Evolutionary conservation across 208 protist species (phyloP), one percentile per base, ranked within the genome.

Genomic region (Acanthamoeba lenticulata): DNA sequence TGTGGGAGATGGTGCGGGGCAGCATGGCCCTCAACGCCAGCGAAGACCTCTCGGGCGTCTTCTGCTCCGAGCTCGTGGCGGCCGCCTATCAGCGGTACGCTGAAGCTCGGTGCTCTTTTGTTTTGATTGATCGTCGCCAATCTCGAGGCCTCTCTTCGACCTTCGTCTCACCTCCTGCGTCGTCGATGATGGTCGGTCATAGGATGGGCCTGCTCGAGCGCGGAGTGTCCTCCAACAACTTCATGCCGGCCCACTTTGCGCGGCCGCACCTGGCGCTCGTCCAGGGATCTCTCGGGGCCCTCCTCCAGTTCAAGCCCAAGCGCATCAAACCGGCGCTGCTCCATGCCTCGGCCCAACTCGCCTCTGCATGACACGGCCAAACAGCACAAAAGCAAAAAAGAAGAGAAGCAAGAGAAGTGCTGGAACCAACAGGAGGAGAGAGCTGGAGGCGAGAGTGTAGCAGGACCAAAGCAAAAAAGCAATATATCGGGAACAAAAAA

Each of bases 41-140:
- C 1, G 67, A 77, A 29, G 67, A 77, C 67, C 67, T 77, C 67
- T 77, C 67, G 34, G 67, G 67, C 36, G 67, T 77, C 36, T 77
- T 77, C 67, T 77, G 67, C 17, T 77, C 67, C 36, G 67, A 77
- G 13, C 67, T 77, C 67, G 38, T 77, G 6, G 67, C 67, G 15
- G 67, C 67, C 6, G 29, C 67, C 67, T 77, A 77, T 21, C 67
- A 77, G 27, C 67, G 67, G 67, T 77, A 44, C 15, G 17, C 34
- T n/a, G n/a, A n/a, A n/a, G n/a, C n/a, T n/a, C n/a, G n/a, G n/a
- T n/a, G n/a, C n/a, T n/a, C n/a, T n/a, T n/a, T n/a, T n/a, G n/a
- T n/a, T n/a, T n/a, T n/a, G n/a, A n/a, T n/a, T n/a, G n/a, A n/a
- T n/a, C n/a, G n/a, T n/a, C n/a, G n/a, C n/a, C n/a, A n/a, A n/a